These are phyloP conservation scores for Lagenidium sp. DNA, from an alignment of 352 stramenopile genomes.

Conservation along the genomic window DNA sequence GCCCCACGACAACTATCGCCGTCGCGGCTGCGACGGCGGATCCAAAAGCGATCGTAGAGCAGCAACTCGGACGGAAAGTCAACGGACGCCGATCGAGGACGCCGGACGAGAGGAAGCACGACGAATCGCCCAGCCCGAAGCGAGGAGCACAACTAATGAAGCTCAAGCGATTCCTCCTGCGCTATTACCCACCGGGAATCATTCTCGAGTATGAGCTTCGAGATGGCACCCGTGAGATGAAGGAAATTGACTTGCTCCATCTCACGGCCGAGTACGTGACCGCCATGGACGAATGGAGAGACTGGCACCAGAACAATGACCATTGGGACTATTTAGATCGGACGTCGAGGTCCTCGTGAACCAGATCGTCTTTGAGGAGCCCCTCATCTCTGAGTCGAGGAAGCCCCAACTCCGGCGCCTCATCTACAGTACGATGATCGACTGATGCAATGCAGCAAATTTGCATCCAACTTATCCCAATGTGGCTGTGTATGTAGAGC, in stretches of 20 bases:
- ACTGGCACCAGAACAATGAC: too few relatives aligned
- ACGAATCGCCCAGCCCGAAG: neutral
- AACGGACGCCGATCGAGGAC: too few relatives aligned
- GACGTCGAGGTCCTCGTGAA: conserved; percentile 94
- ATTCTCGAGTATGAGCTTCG: conserved; percentile 94
- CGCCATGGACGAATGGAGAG: too few relatives aligned
- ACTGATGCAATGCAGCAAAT: neutral
- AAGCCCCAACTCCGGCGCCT: conserved; percentile 92
- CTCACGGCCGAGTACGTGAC: conserved; percentile 83
- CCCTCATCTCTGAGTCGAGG: conserved; percentile 87
- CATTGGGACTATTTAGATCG: too few relatives aligned
- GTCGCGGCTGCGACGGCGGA: neutral
- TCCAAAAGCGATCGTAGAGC: neutral
- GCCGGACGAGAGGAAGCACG: neutral
- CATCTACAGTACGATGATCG: conserved; percentile 77
- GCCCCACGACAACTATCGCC: conserved; percentile 9
- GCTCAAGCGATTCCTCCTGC: conserved; percentile 92
- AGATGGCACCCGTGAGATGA: conserved; percentile 91
- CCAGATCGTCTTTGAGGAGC: conserved; percentile 94
- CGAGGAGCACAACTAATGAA: conserved; percentile 90
- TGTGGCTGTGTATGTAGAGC: conserved; percentile 32
- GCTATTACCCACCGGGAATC: conserved; percentile 94
- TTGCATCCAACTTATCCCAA: neutral
- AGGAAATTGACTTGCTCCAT: conserved; percentile 93
- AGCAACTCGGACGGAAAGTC: neutral